Percentiles rank a stretch among this genome's conserved stretches.
Conservation (phyloP, 1,284 basidiomycete species). For the Sporisorium iseilematis-ciliati region DNA sequence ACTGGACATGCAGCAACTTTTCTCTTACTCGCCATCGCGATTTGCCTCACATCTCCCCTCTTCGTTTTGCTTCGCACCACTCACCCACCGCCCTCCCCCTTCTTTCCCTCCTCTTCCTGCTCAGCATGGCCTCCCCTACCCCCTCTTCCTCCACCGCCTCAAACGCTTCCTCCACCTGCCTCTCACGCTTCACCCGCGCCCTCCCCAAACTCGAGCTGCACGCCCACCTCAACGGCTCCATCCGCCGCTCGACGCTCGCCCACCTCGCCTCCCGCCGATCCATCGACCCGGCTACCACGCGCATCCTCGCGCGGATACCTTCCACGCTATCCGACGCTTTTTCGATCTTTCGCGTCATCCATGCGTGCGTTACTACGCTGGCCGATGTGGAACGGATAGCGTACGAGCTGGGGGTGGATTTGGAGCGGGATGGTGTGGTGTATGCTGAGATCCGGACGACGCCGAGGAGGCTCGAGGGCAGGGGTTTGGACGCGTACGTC, state of each 20-base stretch:
- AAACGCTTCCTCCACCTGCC: constrained; percentile 1
- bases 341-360: constrained; percentile 42
- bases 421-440: constrained; percentile 45
- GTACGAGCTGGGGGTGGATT: constrained; percentile 34
- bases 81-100: too few relatives aligned
- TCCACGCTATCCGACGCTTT: constrained; percentile 45
- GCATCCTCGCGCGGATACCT: constrained; percentile 24
- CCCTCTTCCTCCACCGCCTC: too few relatives aligned
- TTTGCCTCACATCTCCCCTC: too few relatives aligned
- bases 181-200: not conserved
- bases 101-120: not conserved
- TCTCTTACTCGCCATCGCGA: too few relatives aligned
- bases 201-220: constrained; percentile 56
- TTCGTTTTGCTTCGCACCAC: too few relatives aligned
- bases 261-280: constrained; percentile 17
- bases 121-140: not conserved
- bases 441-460: constrained; percentile 55
- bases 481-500: constrained; percentile 19
- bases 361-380: constrained; percentile 31
- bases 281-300: constrained; percentile 10
- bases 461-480: constrained; percentile 14
- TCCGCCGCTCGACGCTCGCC: constrained; percentile 43
- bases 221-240: constrained; percentile 53
- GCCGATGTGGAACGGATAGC: constrained; percentile 31
- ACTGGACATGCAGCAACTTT: too few relatives aligned